Base-by-base conservation (phyloP, 495 filamentous ascomycete species). In the Tuber borchii region DNA sequence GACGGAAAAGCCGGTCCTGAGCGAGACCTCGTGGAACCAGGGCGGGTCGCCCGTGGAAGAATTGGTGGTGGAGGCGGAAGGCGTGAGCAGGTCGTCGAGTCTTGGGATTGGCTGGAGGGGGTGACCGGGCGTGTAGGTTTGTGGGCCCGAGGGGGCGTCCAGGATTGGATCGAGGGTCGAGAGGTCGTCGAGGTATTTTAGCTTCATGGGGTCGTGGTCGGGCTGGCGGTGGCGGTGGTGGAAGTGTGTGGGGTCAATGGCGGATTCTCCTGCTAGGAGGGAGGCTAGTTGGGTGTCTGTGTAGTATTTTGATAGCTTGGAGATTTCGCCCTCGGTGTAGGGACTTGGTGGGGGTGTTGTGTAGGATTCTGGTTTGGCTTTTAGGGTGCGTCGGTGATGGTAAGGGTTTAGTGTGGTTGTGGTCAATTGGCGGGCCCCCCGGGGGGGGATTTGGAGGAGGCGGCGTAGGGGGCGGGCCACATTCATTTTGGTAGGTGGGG, bases 161-260 rank as follows among this genome's bases (percentile, higher is more conserved):
- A 97, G 85, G 26, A 92, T 87, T 75, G 93, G 92, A 83, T 92
- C 89, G 75, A 92, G 88, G 56, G 87, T 85, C 48, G 91, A 88
- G 77, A 98, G 90, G 86, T 99, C 95, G 85, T 97, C 93, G 75
- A 95, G 82, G 86, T 99, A 99, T 39, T 86, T 84, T 70, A 95
- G 85, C 37, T 85, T 84, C 86, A 91, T 91, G 16, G 90, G 87
- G 83, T 98, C 95, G 65, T 83, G 84, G 70, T 91, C 90, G 70
- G 91, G 82, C 5, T 87, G 86, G 71, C 90, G 90, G 84, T 94
- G 91, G 51, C 89, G 87, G 12, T 89, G 88, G 42, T 77, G 74
- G 82, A 98, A 84, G 84, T 99, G 93, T 75, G 88, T 85, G 22
- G 91, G 88, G 84, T 93, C 88, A 84, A 99, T 91, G 75, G 92